These are phyloP conservation scores for Crithidia fasciculata DNA, from an alignment of 208 protist genomes.

Conservation along the genomic window DNA sequence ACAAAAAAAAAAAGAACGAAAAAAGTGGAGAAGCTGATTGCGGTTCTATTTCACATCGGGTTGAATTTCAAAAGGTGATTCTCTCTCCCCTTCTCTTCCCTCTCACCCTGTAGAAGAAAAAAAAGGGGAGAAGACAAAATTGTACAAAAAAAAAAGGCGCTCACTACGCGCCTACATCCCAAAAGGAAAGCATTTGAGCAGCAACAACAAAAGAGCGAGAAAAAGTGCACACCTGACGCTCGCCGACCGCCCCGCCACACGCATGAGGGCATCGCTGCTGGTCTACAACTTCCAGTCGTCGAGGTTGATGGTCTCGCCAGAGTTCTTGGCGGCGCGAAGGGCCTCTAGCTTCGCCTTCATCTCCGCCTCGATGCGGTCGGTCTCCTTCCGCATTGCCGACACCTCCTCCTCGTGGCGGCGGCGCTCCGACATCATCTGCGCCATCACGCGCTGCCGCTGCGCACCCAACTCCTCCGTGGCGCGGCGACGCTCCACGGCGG, in stretches of 20 bases:
- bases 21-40: background rate
- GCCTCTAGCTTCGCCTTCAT: constrained; percentile 91
- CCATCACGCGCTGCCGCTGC: constrained; percentile 67
- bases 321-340: constrained; percentile 73
- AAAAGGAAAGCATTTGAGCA: too few species aligned
- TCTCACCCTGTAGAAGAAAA: background rate
- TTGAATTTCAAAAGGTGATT: background rate
- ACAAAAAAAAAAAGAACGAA: constrained; percentile 3
- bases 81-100: background rate
- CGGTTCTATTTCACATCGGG: background rate
- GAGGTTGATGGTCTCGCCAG: constrained; percentile 80
- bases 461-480: constrained; percentile 64
- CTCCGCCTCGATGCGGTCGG: constrained; percentile 86
- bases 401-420: constrained; percentile 73
- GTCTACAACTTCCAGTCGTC: constrained; percentile 82
- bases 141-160: background rate
- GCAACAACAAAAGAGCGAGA: too few species aligned
- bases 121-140: constrained; percentile 15
- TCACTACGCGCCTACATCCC: too few species aligned
- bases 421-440: constrained; percentile 65
- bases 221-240: too few species aligned
- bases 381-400: constrained; percentile 80
- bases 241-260: too few species aligned
- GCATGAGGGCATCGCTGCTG: background rate
- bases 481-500: constrained; percentile 51